phyloP scores from a whole-genome alignment of 345 rosid genomes.

The Citrus australasica region DNA sequence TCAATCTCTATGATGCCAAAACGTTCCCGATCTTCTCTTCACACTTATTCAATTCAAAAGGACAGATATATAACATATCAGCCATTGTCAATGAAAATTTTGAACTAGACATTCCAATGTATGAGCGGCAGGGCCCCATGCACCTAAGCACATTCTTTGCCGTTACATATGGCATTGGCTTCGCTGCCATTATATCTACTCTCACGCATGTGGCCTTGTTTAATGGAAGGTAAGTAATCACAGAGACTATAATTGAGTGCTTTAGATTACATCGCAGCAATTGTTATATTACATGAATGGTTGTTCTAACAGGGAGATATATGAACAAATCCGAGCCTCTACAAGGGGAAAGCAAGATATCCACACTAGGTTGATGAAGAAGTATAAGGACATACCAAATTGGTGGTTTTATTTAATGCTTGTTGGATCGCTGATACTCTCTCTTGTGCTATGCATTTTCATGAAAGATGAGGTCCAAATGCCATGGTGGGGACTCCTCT shows the following conservation, averaged over 20 bases:
- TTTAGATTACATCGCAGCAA: neutral
- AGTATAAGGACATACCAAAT: constrained; percentile 46
- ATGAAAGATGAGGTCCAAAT: constrained; percentile 53
- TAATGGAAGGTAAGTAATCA: constrained; percentile 54
- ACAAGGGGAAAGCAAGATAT: constrained; percentile 42
- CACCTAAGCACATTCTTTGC: constrained; percentile 50
- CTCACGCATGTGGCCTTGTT: constrained; percentile 51
- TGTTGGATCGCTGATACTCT: constrained; percentile 31
- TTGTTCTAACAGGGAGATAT: constrained; percentile 38
- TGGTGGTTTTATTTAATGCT: constrained; percentile 59
- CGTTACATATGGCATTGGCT: constrained; percentile 56
- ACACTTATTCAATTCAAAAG: constrained; percentile 37
- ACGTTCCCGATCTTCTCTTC: constrained; percentile 57
- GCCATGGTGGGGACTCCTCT: constrained; percentile 72
- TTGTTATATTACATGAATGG: neutral
- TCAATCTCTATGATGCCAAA: constrained; percentile 34
- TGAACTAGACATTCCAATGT: constrained; percentile 38
- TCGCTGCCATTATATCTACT: constrained; percentile 50
- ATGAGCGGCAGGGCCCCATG: constrained; percentile 38
- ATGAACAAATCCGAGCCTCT: constrained; percentile 46
- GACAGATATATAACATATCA: constrained; percentile 40
- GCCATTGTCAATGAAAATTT: constrained; percentile 50
- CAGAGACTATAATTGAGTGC: neutral
- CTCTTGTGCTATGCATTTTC: constrained; percentile 44
- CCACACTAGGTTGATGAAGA: constrained; percentile 63